Percentiles rank a stretch among this genome's conserved stretches.
Evolutionary conservation across 441 rosid genomes (phyloP).

Genomic region (Kokia cookei): DNA sequence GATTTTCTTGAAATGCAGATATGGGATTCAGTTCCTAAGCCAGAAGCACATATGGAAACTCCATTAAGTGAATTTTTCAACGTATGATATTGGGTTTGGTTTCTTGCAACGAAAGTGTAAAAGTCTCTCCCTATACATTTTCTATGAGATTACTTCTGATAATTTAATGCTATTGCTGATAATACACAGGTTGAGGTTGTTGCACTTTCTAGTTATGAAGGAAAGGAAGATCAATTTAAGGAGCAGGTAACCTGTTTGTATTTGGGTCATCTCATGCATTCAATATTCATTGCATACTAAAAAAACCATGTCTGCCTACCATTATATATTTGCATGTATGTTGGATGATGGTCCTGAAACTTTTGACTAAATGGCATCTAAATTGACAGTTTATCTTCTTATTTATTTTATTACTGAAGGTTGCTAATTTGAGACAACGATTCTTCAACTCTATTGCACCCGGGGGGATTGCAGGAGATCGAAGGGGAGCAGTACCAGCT

Average conservation of each 20-base stretch:
- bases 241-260: slow-evolving; percentile 77
- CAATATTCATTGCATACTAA: background rate
- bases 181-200: slow-evolving; percentile 85
- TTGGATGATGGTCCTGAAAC: no score
- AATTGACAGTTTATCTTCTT: background rate
- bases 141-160: background rate
- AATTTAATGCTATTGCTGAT: slow-evolving; percentile 9
- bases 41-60: slow-evolving; percentile 85
- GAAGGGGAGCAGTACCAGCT: slow-evolving; percentile 97
- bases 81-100: slow-evolving; percentile 34
- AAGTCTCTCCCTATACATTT: background rate
- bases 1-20: slow-evolving; percentile 48
- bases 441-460: slow-evolving; percentile 92
- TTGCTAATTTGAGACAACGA: slow-evolving; percentile 74
- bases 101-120: background rate
- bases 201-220: slow-evolving; percentile 97
- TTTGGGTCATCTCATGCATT: background rate
- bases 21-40: slow-evolving; percentile 98
- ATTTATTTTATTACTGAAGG: slow-evolving; percentile 37
- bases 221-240: slow-evolving; percentile 91
- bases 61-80: slow-evolving; percentile 97
- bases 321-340: no score
- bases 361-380: background rate
- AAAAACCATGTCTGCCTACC: no score
- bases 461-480: slow-evolving; percentile 99